Percentiles rank a stretch among this genome's conserved stretches.
These are phyloP conservation scores for Multifurca ochricompacta DNA, from an alignment of 768 basidiomycete species.

Conservation along the genomic window DNA sequence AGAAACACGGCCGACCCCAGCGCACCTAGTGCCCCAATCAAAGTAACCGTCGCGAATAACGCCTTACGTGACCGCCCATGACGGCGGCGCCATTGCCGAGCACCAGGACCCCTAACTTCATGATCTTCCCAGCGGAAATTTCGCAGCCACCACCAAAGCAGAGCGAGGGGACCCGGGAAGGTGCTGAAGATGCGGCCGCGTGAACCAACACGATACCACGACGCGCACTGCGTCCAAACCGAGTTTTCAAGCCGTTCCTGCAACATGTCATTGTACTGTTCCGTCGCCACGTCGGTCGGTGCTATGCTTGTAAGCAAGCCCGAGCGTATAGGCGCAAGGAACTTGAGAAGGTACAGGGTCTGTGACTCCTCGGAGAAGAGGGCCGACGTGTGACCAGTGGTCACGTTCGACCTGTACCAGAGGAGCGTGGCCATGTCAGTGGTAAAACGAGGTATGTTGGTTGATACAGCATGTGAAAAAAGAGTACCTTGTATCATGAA, in stretches of 20 bases:
- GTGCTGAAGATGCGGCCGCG: conserved; percentile 4
- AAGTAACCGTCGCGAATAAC: not conserved
- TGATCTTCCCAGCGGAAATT: conserved; percentile 10
- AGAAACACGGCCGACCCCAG: not conserved
- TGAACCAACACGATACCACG: conserved; percentile 15
- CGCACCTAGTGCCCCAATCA: not conserved
- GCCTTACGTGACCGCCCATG: not conserved
- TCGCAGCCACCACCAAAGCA: conserved; percentile 16
- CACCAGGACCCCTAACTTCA: not conserved
- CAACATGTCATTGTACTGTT: conserved; percentile 12
- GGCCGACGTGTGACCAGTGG: conserved; percentile 48
- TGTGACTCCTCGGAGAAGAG: conserved; percentile 37
- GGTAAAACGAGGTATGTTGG: not conserved
- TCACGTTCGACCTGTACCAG: conserved; percentile 36
- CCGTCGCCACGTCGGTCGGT: conserved; percentile 12
- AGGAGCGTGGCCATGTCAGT: not conserved
- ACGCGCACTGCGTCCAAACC: conserved; percentile 12
- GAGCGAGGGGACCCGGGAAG: conserved; percentile 16
- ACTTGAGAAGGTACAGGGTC: not conserved
- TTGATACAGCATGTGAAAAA: no score
- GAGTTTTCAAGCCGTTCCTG: conserved; percentile 3
- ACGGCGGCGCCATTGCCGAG: not conserved
- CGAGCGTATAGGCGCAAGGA: conserved; percentile 5
- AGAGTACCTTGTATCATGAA: conserved; percentile 11
- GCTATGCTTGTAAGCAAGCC: conserved; percentile 8